These are phyloP conservation scores for Globisporangium takayamanum DNA, from an alignment of 352 stramenopile species.

Conservation along the genomic window DNA sequence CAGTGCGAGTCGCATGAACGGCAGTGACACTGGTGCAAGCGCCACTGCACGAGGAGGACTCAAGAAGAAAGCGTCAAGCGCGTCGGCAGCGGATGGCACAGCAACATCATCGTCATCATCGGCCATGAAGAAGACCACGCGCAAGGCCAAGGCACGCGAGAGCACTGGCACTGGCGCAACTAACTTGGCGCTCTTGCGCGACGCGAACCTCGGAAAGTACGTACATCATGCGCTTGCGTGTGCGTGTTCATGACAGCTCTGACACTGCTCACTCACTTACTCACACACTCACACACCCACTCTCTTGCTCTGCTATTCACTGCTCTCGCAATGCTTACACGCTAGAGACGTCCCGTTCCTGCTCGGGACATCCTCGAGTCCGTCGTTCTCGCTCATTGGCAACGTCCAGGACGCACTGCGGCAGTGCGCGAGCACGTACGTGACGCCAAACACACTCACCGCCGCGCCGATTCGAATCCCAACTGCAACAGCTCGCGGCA, in stretches of 20 bases:
- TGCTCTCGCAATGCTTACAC: not conserved
- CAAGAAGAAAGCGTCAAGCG: slow-evolving; percentile 1
- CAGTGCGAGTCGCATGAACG: not conserved
- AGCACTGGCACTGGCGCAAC: slow-evolving; percentile 15
- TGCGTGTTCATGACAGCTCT: not conserved
- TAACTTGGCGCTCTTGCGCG: slow-evolving; percentile 54
- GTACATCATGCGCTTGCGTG: slow-evolving; percentile 5
- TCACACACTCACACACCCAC: not conserved
- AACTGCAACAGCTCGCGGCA: not conserved
- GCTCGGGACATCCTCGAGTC: slow-evolving; percentile 41
- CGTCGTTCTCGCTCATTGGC: slow-evolving; percentile 66
- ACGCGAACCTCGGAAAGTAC: slow-evolving; percentile 66
- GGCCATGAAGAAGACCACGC: not conserved
- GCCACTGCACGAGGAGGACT: not conserved
- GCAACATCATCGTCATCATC: not conserved
- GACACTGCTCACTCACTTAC: not conserved
- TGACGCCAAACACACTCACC: slow-evolving; percentile 21
- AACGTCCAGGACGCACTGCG: slow-evolving; percentile 69
- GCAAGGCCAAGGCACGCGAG: slow-evolving; percentile 2
- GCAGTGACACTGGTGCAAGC: not conserved
- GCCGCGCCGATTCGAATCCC: slow-evolving; percentile 8
- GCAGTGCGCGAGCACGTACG: slow-evolving; percentile 54
- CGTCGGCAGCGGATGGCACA: slow-evolving; percentile 8
- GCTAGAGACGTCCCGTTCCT: slow-evolving; percentile 63
- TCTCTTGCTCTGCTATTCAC: not conserved